A percentile compares a stretch with the other conserved stretches of the same genome.
Evolutionary conservation across 2,329 filamentous ascomycete genomes (phyloP).

Genomic region (Clonostachys chloroleuca): DNA sequence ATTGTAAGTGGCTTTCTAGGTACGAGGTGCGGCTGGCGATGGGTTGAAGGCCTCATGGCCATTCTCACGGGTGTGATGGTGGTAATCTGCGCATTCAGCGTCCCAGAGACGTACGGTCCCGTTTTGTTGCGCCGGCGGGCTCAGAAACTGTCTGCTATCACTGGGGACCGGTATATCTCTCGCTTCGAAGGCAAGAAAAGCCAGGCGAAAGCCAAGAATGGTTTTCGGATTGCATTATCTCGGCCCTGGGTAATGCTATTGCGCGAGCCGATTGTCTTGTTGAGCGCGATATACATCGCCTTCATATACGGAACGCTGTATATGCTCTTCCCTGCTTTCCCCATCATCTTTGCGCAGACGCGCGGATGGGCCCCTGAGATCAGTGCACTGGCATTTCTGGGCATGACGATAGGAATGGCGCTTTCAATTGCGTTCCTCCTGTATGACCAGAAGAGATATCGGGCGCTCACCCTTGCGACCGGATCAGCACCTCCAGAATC

Average conservation of each 20-base stretch:
- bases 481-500: slow-evolving; percentile 37
- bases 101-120: slow-evolving; percentile 51
- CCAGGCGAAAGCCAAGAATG: slow-evolving; percentile 31
- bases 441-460: slow-evolving; percentile 21
- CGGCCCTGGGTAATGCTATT: slow-evolving; percentile 59
- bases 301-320: slow-evolving; percentile 44
- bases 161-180: slow-evolving; percentile 45
- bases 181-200: slow-evolving; percentile 35
- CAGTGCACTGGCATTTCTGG: slow-evolving; percentile 52
- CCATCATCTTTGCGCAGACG: slow-evolving; percentile 49
- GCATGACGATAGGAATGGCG: slow-evolving; percentile 55
- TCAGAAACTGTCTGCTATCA: slow-evolving; percentile 34
- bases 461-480: not conserved
- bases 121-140: slow-evolving; percentile 43
- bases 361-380: slow-evolving; percentile 47
- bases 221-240: slow-evolving; percentile 50
- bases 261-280: slow-evolving; percentile 55
- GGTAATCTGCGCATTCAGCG: slow-evolving; percentile 34
- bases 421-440: slow-evolving; percentile 42
- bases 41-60: slow-evolving; percentile 52
- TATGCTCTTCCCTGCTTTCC: slow-evolving; percentile 41
- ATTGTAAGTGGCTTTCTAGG: slow-evolving; percentile 56
- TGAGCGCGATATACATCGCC: slow-evolving; percentile 55
- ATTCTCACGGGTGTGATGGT: slow-evolving; percentile 50
- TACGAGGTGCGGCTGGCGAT: slow-evolving; percentile 51